phyloP scores from a whole-genome alignment of 2,329 filamentous ascomycete species.

The Ceratocystis eucalypticola region DNA sequence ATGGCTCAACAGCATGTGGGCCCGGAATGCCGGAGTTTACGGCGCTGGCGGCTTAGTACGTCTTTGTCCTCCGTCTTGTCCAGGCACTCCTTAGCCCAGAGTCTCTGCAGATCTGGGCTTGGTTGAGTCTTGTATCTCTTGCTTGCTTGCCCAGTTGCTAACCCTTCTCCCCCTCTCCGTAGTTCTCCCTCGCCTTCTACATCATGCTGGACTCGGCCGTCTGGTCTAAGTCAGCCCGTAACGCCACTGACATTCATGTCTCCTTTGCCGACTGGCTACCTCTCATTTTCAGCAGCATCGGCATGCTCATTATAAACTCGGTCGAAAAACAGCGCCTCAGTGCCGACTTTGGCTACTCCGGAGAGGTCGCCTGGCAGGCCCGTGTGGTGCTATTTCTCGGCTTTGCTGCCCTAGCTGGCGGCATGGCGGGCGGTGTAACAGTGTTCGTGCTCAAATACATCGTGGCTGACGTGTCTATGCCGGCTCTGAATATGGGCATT shows the following conservation, averaged over 20 bases:
- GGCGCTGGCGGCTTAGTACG: constrained; percentile 48
- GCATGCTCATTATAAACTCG: constrained; percentile 59
- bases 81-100: neutral
- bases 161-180: neutral
- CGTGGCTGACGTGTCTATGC: constrained; percentile 43
- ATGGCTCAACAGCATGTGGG: constrained; percentile 52
- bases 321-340: constrained; percentile 54
- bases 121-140: neutral
- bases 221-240: constrained; percentile 48
- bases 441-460: constrained; percentile 54
- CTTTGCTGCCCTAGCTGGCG: constrained; percentile 50
- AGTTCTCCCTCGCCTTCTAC: constrained; percentile 59
- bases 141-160: neutral
- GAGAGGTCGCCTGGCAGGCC: constrained; percentile 54
- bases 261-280: constrained; percentile 58
- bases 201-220: constrained; percentile 53
- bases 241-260: constrained; percentile 47
- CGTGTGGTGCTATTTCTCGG: constrained; percentile 54
- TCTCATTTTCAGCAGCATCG: constrained; percentile 51
- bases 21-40: constrained; percentile 51
- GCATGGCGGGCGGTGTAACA: constrained; percentile 56
- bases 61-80: constrained; percentile 18
- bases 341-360: constrained; percentile 49
- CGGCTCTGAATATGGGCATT: constrained; percentile 49
- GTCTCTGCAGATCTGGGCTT: neutral